Evolutionary conservation across 108 stramenopile species (phyloP).

Genomic region (Cyclotella kingstonii): DNA sequence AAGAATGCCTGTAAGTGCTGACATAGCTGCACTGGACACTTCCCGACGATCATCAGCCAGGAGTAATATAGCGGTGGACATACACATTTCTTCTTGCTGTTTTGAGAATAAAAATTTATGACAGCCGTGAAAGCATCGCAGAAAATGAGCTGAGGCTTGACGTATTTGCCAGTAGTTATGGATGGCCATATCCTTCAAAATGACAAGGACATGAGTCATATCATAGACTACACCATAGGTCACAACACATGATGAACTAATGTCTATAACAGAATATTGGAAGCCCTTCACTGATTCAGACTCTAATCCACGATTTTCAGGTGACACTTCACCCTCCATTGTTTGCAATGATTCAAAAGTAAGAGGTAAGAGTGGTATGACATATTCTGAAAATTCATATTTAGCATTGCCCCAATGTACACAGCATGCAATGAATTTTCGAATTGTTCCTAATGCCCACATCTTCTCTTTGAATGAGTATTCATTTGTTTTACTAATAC

Average conservation of each 20-base stretch:
- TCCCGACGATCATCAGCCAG: slow-evolving; percentile 87
- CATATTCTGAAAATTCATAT: slow-evolving; percentile 69
- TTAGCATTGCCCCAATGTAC: slow-evolving; percentile 82
- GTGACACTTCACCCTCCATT: slow-evolving; percentile 53
- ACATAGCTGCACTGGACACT: slow-evolving; percentile 58
- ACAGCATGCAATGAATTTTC: slow-evolving; percentile 82
- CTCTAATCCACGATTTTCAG: slow-evolving; percentile 72
- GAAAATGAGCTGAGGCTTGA: slow-evolving; percentile 78
- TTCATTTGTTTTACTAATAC: slow-evolving; percentile 33
- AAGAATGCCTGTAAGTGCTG: slow-evolving; percentile 85
- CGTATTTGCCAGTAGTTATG: slow-evolving; percentile 86
- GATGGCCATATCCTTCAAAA: slow-evolving; percentile 46
- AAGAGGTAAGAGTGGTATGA: slow-evolving; percentile 76
- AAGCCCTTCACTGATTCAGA: slow-evolving; percentile 81
- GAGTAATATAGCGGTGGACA: slow-evolving; percentile 58
- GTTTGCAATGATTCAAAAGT: slow-evolving; percentile 72
- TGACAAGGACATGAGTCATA: slow-evolving; percentile 58
- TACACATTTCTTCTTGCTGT: slow-evolving; percentile 51
- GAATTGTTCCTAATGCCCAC: slow-evolving; percentile 74
- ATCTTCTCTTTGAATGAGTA: slow-evolving; percentile 61
- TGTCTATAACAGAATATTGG: slow-evolving; percentile 72
- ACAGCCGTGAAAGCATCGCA: slow-evolving; percentile 79
- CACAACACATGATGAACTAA: slow-evolving; percentile 68
- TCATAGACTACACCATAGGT: slow-evolving; percentile 60
- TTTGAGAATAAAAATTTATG: slow-evolving; percentile 79